Percentiles rank a stretch among this genome's conserved stretches.
Conservation (phyloP, 1,139 yeast genomes). For the Geotrichum phurueaensis region DNA sequence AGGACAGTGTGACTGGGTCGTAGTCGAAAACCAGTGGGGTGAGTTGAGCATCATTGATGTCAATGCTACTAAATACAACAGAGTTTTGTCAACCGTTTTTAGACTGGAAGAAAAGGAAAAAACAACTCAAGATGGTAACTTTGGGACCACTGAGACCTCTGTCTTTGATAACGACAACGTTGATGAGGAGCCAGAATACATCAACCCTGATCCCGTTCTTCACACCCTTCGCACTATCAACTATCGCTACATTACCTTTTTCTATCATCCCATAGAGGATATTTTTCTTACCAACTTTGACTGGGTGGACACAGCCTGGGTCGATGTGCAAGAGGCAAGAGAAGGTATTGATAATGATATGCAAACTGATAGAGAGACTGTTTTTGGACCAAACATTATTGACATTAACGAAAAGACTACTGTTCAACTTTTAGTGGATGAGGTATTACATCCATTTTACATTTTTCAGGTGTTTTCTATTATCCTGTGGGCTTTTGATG, state of each 20-base stretch:
- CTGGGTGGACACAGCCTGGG: slow-evolving; percentile 81
- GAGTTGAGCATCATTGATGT: slow-evolving; percentile 62
- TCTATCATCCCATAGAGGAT: slow-evolving; percentile 82
- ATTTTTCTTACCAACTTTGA: slow-evolving; percentile 74
- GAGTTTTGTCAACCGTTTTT: slow-evolving; percentile 65
- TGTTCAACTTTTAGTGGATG: slow-evolving; percentile 65
- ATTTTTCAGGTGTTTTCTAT: slow-evolving; percentile 90
- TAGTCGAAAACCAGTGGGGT: slow-evolving; percentile 88
- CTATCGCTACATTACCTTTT: slow-evolving; percentile 76
- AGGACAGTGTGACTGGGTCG: slow-evolving; percentile 87
- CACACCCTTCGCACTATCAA: slow-evolving; percentile 65
- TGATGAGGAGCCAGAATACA: slow-evolving; percentile 28
- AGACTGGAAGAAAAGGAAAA: slow-evolving; percentile 30
- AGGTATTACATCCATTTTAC: slow-evolving; percentile 90
- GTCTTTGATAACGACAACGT: slow-evolving; percentile 19
- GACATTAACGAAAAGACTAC: slow-evolving; percentile 71
- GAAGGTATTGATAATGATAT: slow-evolving; percentile 68
- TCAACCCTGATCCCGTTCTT: slow-evolving; percentile 54
- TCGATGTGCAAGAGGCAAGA: slow-evolving; percentile 48
- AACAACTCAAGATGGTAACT: slow-evolving; percentile 15
- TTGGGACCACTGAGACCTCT: slow-evolving; percentile 14
- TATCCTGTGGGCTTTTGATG: slow-evolving; percentile 84
- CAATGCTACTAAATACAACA: slow-evolving; percentile 54
- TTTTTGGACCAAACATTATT: slow-evolving; percentile 73
- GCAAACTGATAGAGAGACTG: slow-evolving; percentile 60